Evolutionary conservation across 495 filamentous ascomycete genomes (phyloP), one percentile per base, ranked within the genome.

Genomic region (Xeromyces bisporus): DNA sequence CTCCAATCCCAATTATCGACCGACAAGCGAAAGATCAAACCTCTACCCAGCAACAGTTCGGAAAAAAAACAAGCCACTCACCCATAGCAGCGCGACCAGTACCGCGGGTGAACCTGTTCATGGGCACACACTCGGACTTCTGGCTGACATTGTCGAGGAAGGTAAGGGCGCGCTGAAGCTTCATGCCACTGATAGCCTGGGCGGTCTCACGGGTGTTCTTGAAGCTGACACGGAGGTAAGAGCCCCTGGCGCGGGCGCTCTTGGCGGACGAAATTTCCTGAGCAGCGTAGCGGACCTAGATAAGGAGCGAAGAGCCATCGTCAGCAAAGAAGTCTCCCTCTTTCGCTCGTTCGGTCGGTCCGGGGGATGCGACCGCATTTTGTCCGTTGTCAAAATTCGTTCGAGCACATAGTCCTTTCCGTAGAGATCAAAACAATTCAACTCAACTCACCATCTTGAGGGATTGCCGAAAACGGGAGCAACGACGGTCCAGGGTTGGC

Each of bases 161-260:
- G 51, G 67, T 71, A 45, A 93, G 64, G 41, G 89, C 91, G 53
- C 89, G 89, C 61, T 77, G 66, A 51, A 96, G 69, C 71, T 96
- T 96, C 89, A 87, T 93, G 62, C 89, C 87, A 64, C 83, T 94
- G 75, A 96, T 85, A 40, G 87, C 85, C 68, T 94, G 86, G 35
- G 89, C 91, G 42, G 89, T 93, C 71, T 99, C 91, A 55, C 87
- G 82, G 61, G 89, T 94, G 75, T 97, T 96, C 75, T 96, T 96
- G 79, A 93, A 94, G 47, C 80, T 89, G 54, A 93, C 85, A 50
- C 89, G 86, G 44, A 99, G 82, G 74, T 96, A 96, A 56, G 86
- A 80, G 59, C 91, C 91, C 61, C 87, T 84, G 52, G 86, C 75
- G 65, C 85, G 83, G 59, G 89, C 91, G 61, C 81, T 91, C 72